Base-by-base conservation (phyloP, 2,329 filamentous ascomycete species). In the Neoarthrinium moseri region DNA sequence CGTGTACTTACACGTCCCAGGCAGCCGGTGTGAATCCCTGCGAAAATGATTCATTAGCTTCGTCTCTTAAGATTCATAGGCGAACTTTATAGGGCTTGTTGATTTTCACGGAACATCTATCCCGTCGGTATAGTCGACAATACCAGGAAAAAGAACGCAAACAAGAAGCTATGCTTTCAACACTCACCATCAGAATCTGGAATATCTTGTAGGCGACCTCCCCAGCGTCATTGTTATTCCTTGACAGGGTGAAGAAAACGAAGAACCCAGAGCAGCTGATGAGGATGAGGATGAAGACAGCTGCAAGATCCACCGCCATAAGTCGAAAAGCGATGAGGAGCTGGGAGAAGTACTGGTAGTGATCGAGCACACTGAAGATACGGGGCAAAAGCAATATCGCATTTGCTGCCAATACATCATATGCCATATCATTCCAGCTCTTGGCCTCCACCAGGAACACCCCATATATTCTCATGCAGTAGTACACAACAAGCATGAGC, bases 341-440 rank as follows among this genome's bases (percentile, higher is more conserved):
- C 67, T 96, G 92, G 1, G 91, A 96, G 64, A 96, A 96, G 68
- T 96, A 96, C 55, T 89, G 88, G 63, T 95, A 96, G 66, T 96
- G 91, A 60, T 97, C 92, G 50, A 97, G 77, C 13, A 96, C 83
- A 48, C 89, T 95, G 69, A 96, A 96, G 13, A 96, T 83, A 36
- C 92, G 86, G 26, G 92, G 92, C 54, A 96, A 86, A 1, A 97
- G 77, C 32, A 97, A 74, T 15, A 97, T 89, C 5, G 91, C 91
- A 58, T 91, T 95, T 2, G 91, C 87, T 1, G 91, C 91, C 29
- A 97, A 77, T n/a, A 96, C 86, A 68, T 97, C 91, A 65, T 96
- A 96, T 2, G 92, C 91, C 76, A 89, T 86, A 53, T 86, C 81
- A 51, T 94, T 90, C 67, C 89, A 86, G 35, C 80, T 76, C 49